These are phyloP conservation scores for Rutidosis leptorrhynchoides DNA, from an alignment of 129 eudicot species.

Conservation along the genomic window DNA sequence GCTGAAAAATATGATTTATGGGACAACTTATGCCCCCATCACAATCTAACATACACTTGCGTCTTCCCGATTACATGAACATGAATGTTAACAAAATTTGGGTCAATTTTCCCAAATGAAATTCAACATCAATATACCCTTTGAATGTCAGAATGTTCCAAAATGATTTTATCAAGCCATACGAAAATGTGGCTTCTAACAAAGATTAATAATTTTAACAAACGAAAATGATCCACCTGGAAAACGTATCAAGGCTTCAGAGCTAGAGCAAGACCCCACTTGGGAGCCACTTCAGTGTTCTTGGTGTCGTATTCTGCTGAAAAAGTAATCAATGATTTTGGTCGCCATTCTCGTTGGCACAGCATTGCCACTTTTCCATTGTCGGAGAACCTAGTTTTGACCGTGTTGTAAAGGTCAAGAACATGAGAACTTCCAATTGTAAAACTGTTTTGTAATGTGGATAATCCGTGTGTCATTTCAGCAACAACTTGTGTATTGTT, in stretches of 20 bases:
- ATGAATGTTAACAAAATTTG: slow-evolving; percentile 41
- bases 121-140: slow-evolving; percentile 28
- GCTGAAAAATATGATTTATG: slow-evolving; percentile 24
- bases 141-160: slow-evolving; percentile 14
- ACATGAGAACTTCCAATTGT: slow-evolving; percentile 66
- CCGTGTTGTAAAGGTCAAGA: slow-evolving; percentile 51
- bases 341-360: slow-evolving; percentile 90
- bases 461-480: slow-evolving; percentile 71
- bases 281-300: slow-evolving; percentile 49
- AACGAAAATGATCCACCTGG: background rate
- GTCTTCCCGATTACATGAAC: slow-evolving; percentile 25
- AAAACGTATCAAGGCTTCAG: slow-evolving; percentile 54
- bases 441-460: slow-evolving; percentile 59
- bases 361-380: slow-evolving; percentile 68
- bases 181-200: slow-evolving; percentile 33
- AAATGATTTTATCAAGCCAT: slow-evolving; percentile 21
- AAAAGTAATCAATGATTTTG: slow-evolving; percentile 70
- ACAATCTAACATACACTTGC: slow-evolving; percentile 32
- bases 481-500: slow-evolving; percentile 67
- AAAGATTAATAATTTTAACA: slow-evolving; percentile 5
- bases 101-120: slow-evolving; percentile 32
- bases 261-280: slow-evolving; percentile 70
- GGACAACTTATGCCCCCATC: slow-evolving; percentile 27
- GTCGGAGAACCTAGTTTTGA: slow-evolving; percentile 65
- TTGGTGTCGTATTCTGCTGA: slow-evolving; percentile 81